Evolutionary conservation across 2,329 filamentous ascomycete species (phyloP).

Genomic region (Teratosphaeria gauchensis): DNA sequence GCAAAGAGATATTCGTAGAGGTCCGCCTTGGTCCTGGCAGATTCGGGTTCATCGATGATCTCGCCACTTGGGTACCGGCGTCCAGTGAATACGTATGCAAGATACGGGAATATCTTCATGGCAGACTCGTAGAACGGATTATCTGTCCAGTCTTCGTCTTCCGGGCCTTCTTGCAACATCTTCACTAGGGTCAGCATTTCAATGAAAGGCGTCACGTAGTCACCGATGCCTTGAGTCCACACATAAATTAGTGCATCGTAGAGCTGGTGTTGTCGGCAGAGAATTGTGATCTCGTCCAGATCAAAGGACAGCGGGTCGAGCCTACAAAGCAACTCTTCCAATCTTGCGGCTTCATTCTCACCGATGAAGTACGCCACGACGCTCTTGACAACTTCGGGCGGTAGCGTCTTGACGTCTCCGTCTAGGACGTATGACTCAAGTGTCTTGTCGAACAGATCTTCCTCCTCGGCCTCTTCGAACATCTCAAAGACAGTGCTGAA

Average conservation of each 20-base stretch:
- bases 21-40: conserved; percentile 69
- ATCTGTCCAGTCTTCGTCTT: conserved; percentile 43
- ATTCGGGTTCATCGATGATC: conserved; percentile 60
- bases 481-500: conserved; percentile 86
- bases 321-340: conserved; percentile 92
- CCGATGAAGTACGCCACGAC: conserved; percentile 72
- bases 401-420: conserved; percentile 61
- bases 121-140: conserved; percentile 55
- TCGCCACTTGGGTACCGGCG: conserved; percentile 85
- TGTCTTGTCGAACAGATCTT: conserved; percentile 74
- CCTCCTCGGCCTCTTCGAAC: conserved; percentile 67
- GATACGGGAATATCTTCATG: conserved; percentile 86
- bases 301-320: conserved; percentile 87
- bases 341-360: conserved; percentile 61
- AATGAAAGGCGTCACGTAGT: conserved; percentile 84
- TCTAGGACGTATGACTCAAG: conserved; percentile 84
- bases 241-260: conserved; percentile 96
- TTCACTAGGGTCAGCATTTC: conserved; percentile 63
- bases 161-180: conserved; percentile 43
- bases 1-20: conserved; percentile 93
- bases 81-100: conserved; percentile 84
- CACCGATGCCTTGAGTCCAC: conserved; percentile 82
- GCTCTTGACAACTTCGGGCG: conserved; percentile 75
- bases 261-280: conserved; percentile 84
- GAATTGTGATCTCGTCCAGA: conserved; percentile 78